phyloP scores from a whole-genome alignment of 2,329 filamentous ascomycete species.

The Talaromyces verruculosus region DNA sequence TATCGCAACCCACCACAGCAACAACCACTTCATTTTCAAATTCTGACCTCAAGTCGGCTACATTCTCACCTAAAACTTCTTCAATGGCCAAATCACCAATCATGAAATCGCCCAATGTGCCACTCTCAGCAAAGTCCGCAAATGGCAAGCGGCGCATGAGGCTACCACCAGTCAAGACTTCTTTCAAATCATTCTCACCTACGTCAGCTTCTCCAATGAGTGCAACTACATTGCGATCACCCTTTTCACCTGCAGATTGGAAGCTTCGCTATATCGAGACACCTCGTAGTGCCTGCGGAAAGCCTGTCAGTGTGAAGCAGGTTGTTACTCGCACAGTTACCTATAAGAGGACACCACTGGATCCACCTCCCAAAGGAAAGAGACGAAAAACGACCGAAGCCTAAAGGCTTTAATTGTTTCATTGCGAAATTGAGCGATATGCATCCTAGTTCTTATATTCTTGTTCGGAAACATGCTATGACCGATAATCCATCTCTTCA shows the following conservation, averaged over 20 bases:
- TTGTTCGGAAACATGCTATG: neutral
- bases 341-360: slow-evolving; percentile 73
- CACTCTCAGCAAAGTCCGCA: no score
- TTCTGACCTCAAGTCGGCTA: no score
- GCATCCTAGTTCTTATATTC: neutral
- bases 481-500: neutral
- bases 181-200: no score
- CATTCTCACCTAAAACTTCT: no score
- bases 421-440: neutral
- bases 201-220: slow-evolving; percentile 61
- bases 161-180: no score
- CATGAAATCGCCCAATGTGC: no score
- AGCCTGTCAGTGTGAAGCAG: slow-evolving; percentile 72
- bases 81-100: no score
- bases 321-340: slow-evolving; percentile 94
- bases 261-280: slow-evolving; percentile 64
- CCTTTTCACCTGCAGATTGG: slow-evolving; percentile 82
- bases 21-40: no score
- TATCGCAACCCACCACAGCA: no score
- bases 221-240: slow-evolving; percentile 61
- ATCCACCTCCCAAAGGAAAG: slow-evolving; percentile 89
- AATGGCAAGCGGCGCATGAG: no score
- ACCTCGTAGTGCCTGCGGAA: slow-evolving; percentile 60
- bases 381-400: slow-evolving; percentile 66
- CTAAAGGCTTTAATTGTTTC: neutral